These are phyloP conservation scores for Pogostemon cablin DNA, from an alignment of 257 asterid species.

Conservation along the genomic window DNA sequence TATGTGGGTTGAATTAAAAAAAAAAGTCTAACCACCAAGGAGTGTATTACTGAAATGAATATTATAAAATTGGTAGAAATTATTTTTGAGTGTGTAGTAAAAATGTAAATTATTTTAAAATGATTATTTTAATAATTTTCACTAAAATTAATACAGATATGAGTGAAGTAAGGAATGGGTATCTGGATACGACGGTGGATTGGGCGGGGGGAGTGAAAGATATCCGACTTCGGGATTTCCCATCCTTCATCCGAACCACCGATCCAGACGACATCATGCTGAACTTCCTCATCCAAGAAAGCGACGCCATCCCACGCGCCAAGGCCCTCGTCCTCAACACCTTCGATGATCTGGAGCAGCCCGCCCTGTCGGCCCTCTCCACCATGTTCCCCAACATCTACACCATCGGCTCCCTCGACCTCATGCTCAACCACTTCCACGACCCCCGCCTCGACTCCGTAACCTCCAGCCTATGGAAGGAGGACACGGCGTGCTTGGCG, in stretches of 20 bases:
- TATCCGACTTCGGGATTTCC: slow-evolving; percentile 49
- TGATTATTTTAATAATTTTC: too few relatives aligned
- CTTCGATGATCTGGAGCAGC: slow-evolving; percentile 50
- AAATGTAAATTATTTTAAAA: too few relatives aligned
- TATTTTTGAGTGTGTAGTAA: too few relatives aligned
- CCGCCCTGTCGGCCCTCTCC: slow-evolving; percentile 37
- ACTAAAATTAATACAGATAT: too few relatives aligned
- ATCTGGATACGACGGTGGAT: too few relatives aligned
- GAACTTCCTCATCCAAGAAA: slow-evolving; percentile 26
- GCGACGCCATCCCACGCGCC: slow-evolving; percentile 39
- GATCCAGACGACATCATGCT: slow-evolving; percentile 42
- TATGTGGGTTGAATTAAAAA: too few relatives aligned
- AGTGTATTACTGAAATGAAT: too few relatives aligned
- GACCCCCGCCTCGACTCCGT: slow-evolving; percentile 33
- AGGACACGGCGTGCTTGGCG: slow-evolving; percentile 42
- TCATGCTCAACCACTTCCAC: slow-evolving; percentile 26
- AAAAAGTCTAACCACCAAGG: too few relatives aligned
- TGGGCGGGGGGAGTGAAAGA: slow-evolving; percentile 28
- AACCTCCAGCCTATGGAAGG: slow-evolving; percentile 51
- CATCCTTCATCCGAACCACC: slow-evolving; percentile 45
- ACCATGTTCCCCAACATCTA: slow-evolving; percentile 42
- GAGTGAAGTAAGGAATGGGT: too few relatives aligned
- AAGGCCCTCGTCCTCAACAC: slow-evolving; percentile 44
- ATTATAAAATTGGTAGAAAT: too few relatives aligned
- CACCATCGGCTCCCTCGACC: slow-evolving; percentile 53